These are phyloP conservation scores for Trichoderma sp. DNA, from an alignment of 2,329 filamentous ascomycete species.

Conservation along the genomic window DNA sequence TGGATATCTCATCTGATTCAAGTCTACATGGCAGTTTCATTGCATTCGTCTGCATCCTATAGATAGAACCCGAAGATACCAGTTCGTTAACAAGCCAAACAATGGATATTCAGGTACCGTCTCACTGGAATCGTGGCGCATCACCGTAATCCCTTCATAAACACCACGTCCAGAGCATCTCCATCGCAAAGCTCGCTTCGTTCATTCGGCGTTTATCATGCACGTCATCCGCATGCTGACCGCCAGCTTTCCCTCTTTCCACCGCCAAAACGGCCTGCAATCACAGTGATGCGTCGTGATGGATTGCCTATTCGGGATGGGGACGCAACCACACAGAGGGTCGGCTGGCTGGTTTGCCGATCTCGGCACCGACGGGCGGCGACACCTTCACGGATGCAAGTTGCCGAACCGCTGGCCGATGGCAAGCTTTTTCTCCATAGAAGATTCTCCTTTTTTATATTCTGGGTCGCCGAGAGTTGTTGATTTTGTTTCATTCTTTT, in stretches of 20 bases:
- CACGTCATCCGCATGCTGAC: background rate
- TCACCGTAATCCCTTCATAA: background rate
- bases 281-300: background rate
- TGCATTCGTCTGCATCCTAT: too few relatives aligned
- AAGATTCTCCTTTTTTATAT: too few relatives aligned
- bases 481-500: background rate
- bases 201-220: background rate
- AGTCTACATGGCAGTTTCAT: too few relatives aligned
- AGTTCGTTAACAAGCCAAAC: too few relatives aligned
- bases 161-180: background rate
- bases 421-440: background rate
- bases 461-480: background rate
- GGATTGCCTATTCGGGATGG: slow-evolving; percentile 3
- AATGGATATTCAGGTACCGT: too few relatives aligned
- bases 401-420: slow-evolving; percentile 24
- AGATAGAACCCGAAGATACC: too few relatives aligned
- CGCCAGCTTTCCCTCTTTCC: background rate
- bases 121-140: too few relatives aligned
- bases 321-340: background rate
- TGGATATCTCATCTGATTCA: too few relatives aligned
- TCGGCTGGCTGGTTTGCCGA: slow-evolving; percentile 28
- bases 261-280: slow-evolving; percentile 2
- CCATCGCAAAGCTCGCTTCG: background rate
- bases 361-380: slow-evolving; percentile 34
- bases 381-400: slow-evolving; percentile 13